A percentile compares a stretch with the other conserved stretches of the same genome.
Conservation (phyloP, 2,329 filamentous ascomycete genomes). For the Ceratocystis albifundus region DNA sequence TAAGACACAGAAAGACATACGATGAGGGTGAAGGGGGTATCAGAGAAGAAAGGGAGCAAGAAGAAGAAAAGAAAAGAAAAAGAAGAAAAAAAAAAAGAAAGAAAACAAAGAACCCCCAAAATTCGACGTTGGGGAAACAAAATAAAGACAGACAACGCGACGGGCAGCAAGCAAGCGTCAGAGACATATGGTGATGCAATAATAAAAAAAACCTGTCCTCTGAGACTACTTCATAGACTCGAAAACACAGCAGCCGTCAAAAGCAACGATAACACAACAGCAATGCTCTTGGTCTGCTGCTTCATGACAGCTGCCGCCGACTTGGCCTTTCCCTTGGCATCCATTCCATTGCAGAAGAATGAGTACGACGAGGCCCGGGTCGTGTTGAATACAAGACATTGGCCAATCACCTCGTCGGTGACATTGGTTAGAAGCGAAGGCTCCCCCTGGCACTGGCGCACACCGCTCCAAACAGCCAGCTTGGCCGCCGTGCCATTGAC, state of each 20-base stretch:
- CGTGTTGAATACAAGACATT: constrained; percentile 22
- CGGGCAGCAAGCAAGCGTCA: not conserved
- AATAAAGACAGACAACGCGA: too few relatives aligned
- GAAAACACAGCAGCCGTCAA: constrained; percentile 21
- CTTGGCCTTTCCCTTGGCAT: constrained; percentile 20
- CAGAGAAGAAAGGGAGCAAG: not conserved
- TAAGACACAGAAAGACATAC: constrained; percentile 6
- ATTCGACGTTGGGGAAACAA: not conserved
- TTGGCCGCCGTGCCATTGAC: constrained; percentile 25
- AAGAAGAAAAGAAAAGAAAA: not conserved
- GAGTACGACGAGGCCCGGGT: constrained; percentile 21
- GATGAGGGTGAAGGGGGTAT: constrained; percentile 19
- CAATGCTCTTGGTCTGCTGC: constrained; percentile 20
- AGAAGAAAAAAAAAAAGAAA: not conserved
- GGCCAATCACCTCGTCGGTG: constrained; percentile 25
- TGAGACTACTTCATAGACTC: constrained; percentile 13
- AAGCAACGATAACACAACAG: constrained; percentile 12
- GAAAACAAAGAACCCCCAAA: not conserved
- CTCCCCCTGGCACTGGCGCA: constrained; percentile 56
- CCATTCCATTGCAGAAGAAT: constrained; percentile 22
- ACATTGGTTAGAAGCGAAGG: constrained; percentile 55
- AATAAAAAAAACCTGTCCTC: too few relatives aligned
- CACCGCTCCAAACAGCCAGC: constrained; percentile 38
- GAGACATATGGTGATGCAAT: not conserved
- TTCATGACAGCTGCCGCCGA: constrained; percentile 16